These are phyloP conservation scores for Solanum hybrid DNA, from an alignment of 305 asterid genomes.

Conservation along the genomic window DNA sequence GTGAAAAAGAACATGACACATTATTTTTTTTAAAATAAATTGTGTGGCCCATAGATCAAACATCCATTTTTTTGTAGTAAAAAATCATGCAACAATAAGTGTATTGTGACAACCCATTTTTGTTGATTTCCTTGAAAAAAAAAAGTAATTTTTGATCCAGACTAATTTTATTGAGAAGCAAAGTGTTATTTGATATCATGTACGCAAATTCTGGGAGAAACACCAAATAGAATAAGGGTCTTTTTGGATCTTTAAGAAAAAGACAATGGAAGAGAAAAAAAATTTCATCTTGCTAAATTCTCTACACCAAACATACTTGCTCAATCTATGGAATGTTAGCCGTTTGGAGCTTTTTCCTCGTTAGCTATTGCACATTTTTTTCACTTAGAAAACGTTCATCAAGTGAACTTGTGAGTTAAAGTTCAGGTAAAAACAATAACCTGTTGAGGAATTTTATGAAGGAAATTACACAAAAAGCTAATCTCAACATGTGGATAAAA, in stretches of 20 bases:
- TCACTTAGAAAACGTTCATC: background rate
- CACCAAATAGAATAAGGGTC: background rate
- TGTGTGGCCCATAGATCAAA: background rate
- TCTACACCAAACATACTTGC: slow-evolving; percentile 2
- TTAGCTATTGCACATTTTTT: background rate
- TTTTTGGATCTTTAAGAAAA: background rate
- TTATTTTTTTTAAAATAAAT: background rate
- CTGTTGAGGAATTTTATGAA: background rate
- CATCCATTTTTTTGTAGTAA: background rate
- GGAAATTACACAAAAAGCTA: background rate
- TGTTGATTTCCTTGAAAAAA: background rate
- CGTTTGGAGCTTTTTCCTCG: slow-evolving; percentile 1
- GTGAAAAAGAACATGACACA: background rate
- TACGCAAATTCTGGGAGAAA: background rate
- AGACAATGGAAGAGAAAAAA: background rate
- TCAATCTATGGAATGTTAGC: slow-evolving; percentile 2
- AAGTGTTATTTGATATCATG: background rate
- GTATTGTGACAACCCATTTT: background rate
- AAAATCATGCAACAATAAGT: background rate
- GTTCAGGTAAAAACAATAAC: background rate
- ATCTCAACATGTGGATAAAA: background rate
- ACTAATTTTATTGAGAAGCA: background rate
- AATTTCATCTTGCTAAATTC: background rate
- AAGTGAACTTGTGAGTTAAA: slow-evolving; percentile 1
- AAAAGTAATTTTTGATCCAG: background rate